These are phyloP conservation scores for Zygosaccharomyces pseudorouxii DNA, from an alignment of 805 yeast species.

Conservation along the genomic window DNA sequence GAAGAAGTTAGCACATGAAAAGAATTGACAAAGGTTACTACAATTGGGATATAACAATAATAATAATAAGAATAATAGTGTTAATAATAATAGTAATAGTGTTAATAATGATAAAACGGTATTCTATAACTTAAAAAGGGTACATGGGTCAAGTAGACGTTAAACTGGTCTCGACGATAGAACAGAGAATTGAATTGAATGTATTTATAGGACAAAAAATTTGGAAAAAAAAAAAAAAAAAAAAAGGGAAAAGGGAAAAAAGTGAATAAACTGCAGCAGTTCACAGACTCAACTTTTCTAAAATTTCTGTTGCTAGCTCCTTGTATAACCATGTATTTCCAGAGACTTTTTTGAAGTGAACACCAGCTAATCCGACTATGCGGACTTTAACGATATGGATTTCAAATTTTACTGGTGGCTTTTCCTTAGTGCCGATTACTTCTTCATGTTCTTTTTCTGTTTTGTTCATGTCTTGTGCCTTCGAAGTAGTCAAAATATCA, in stretches of 20 bases:
- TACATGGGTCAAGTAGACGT: not conserved
- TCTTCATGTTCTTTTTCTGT: slow-evolving; percentile 45
- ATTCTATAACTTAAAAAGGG: slow-evolving; percentile 1
- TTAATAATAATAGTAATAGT: not conserved
- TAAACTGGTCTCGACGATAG: not conserved
- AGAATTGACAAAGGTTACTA: not conserved
- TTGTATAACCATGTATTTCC: slow-evolving; percentile 97
- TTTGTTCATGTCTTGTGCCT: slow-evolving; percentile 61
- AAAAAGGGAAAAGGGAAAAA: not conserved
- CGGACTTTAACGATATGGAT: slow-evolving; percentile 91
- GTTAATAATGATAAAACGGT: not conserved
- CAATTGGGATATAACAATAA: not conserved
- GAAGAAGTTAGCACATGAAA: not conserved
- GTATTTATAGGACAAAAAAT: not conserved
- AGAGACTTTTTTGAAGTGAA: slow-evolving; percentile 85
- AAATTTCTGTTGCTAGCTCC: slow-evolving; percentile 79
- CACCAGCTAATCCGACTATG: slow-evolving; percentile 83
- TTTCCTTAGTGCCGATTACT: slow-evolving; percentile 28
- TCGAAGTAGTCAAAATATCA: slow-evolving; percentile 43
- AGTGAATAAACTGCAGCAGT: not conserved
- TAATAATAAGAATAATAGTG: not conserved
- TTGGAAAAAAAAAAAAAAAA: not conserved
- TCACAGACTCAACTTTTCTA: slow-evolving; percentile 63
- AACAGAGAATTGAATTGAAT: not conserved
- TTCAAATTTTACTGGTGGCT: slow-evolving; percentile 79